phyloP scores from a whole-genome alignment of 2,329 filamentous ascomycete genomes.

The Cladophialophora carrionii region DNA sequence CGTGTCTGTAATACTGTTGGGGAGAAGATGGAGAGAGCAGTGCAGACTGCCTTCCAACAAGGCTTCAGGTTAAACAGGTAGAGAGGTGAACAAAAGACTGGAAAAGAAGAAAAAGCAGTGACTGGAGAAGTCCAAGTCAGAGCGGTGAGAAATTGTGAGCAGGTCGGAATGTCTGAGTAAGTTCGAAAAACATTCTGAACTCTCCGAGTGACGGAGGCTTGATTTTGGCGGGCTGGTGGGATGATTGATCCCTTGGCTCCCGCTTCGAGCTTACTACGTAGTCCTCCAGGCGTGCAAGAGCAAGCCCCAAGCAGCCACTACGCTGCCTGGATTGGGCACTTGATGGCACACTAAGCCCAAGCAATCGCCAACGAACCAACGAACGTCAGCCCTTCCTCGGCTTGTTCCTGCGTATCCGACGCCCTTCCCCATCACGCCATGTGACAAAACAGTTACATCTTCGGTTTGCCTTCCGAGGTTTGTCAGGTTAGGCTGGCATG shows the following conservation, averaged over 20 bases:
- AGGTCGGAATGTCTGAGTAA: slow-evolving; percentile 13
- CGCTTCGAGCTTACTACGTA: neutral
- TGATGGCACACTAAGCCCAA: neutral
- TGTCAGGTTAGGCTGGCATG: neutral
- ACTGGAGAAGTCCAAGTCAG: slow-evolving; percentile 29
- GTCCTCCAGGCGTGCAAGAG: neutral
- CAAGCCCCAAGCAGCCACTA: neutral
- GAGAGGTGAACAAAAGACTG: slow-evolving; percentile 26
- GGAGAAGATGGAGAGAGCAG: slow-evolving; percentile 15
- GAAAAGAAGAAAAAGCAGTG: slow-evolving; percentile 34
- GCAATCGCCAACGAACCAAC: neutral
- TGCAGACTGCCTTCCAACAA: slow-evolving; percentile 30
- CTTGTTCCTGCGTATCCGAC: slow-evolving; percentile 14
- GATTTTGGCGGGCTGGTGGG: slow-evolving; percentile 5
- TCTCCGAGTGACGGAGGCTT: slow-evolving; percentile 5
- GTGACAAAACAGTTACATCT: slow-evolving; percentile 1
- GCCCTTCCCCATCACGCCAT: slow-evolving; percentile 19
- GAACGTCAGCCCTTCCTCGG: neutral
- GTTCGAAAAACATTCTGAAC: slow-evolving; percentile 1
- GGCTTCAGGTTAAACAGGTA: slow-evolving; percentile 32
- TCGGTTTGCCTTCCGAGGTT: slow-evolving; percentile 10
- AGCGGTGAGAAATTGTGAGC: slow-evolving; percentile 32
- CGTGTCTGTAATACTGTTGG: slow-evolving; percentile 35
- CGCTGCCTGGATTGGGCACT: neutral
- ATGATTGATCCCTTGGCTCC: slow-evolving; percentile 3